phyloP scores from a whole-genome alignment of 352 stramenopile genomes.

The Globisporangium sylvaticum region DNA sequence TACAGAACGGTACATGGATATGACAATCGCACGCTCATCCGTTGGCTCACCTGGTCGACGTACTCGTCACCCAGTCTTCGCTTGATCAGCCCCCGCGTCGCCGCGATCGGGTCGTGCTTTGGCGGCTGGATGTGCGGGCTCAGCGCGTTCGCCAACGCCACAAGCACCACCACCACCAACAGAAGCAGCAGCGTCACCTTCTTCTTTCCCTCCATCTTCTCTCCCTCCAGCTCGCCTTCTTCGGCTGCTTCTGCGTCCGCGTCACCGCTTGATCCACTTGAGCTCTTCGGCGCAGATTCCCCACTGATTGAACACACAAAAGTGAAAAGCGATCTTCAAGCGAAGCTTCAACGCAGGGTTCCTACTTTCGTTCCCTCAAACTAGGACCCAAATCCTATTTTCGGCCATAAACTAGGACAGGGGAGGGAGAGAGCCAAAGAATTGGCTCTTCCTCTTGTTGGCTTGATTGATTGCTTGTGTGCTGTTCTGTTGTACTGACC shows the following conservation, averaged over 20 bases:
- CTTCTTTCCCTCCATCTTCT: neutral
- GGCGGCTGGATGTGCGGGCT: slow-evolving; percentile 24
- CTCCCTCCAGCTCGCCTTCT: neutral
- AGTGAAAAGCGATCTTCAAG: slow-evolving; percentile 14
- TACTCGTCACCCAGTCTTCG: slow-evolving; percentile 50
- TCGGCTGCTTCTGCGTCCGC: neutral
- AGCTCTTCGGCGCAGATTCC: slow-evolving; percentile 8
- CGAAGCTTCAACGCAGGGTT: slow-evolving; percentile 8
- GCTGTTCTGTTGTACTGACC: neutral
- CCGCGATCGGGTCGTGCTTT: slow-evolving; percentile 42
- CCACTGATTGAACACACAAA: neutral
- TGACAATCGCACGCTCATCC: neutral
- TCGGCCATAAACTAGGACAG: neutral
- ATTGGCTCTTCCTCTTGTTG: neutral
- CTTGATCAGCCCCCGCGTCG: slow-evolving; percentile 51
- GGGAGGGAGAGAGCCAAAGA: neutral
- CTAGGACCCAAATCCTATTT: neutral
- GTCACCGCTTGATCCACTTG: neutral
- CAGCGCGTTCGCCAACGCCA: slow-evolving; percentile 13
- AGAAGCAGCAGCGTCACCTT: slow-evolving; percentile 15
- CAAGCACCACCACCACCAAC: slow-evolving; percentile 6
- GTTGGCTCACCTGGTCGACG: slow-evolving; percentile 47
- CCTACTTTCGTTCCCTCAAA: slow-evolving; percentile 7
- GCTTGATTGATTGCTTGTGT: neutral
- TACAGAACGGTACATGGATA: neutral